Evolutionary conservation across 352 stramenopile genomes (phyloP), one percentile per base, ranked within the genome.

Genomic region (Phytophthora constricta): DNA sequence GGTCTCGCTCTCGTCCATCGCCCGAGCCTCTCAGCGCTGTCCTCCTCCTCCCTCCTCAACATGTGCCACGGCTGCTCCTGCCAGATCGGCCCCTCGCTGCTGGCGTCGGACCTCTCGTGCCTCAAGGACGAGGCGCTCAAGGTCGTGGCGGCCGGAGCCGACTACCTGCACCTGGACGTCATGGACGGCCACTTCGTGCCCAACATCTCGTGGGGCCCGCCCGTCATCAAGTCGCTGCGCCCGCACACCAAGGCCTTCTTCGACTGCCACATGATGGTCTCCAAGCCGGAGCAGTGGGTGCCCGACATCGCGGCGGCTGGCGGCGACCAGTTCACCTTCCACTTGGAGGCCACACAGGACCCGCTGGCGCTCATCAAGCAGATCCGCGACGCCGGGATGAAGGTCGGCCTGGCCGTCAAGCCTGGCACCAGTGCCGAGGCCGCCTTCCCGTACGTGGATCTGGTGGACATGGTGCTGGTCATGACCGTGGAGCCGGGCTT

Each of bases 401-500:
- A 98, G 60, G 96, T 98, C 19, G 97, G 96, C 41, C 79, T 99
- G 16, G 92, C 94, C 10, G 81, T 99, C 56, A 99, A 98, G 78
- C 97, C 97, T 5, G 86, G 84, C 37, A 99, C 97, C 11, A 79
- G 91, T 9, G 89, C 98, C 1, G 89, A 98, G 47, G 71, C 77
- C 5, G 77, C 98, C 13, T 84, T 96, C 25, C 79, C 83, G 61
- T 94, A 89, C 61, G 84, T 97, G 2, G 80, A 95, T 39, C 72
- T 96, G 27, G 81, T 98, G 26, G 97, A 99, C 70, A 92, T 99
- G 82, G 95, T 98, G 62, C 81, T 99, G 27, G 83, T 99, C 26
- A 99, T 99, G 97, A 99, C 97, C 4, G 97, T 99, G 25, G 95
- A 99, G 80, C 97, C 97, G 22, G 97, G 97, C 51, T 99, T 99